Evolutionary conservation across 2,329 filamentous ascomycete species (phyloP), one percentile per base, ranked within the genome.

Genomic region (Alternaria tenuissima): DNA sequence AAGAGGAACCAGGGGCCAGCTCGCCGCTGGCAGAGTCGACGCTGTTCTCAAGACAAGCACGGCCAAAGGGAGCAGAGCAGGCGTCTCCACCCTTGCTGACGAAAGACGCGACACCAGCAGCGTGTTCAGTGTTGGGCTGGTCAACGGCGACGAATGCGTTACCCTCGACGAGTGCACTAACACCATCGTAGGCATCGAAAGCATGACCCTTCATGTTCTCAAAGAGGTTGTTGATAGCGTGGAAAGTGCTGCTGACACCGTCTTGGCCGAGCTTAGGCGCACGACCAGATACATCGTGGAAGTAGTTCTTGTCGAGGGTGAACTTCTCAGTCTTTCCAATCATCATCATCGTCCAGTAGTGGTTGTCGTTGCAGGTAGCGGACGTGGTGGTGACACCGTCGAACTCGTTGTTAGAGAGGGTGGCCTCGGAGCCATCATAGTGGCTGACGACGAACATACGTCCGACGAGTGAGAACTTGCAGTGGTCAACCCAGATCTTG

Each of bases 331-430:
- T 70, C 9, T 76, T 73, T 9, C 78, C 81, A 39, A 74, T 70
- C 62, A 83, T 76, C 54, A 82, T 77, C 53, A 82, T 73, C 4
- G 73, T 75, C 82, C 82, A 84, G 75, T 84, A 84, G 66, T 83
- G 81, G 44, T 84, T 74, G 24, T 72, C 73, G 57, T 84, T 79
- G 63, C 82, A 84, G 26, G 74, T 75, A 9, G 81, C 76, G 1
- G 81, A 83, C 67, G 78, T 81, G 24, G 66, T 71, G 0, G 82
- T 82, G 2, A 64, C 60, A 6, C 82, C 82, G 54, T 84, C 76
- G 59, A 84, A 79, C 38, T 81, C 80, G 65, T 75, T 81, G 76
- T 84, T 84, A 9, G 81, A 81, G 49, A 84, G 75, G 1, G 82
- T 83, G 1, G 83, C 76, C 49, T 76, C 76, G 18, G 76, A 73